Evolutionary conservation across 129 eudicot species (phyloP), one percentile per base, ranked within the genome.

Genomic region (Pulicaria dysenterica): DNA sequence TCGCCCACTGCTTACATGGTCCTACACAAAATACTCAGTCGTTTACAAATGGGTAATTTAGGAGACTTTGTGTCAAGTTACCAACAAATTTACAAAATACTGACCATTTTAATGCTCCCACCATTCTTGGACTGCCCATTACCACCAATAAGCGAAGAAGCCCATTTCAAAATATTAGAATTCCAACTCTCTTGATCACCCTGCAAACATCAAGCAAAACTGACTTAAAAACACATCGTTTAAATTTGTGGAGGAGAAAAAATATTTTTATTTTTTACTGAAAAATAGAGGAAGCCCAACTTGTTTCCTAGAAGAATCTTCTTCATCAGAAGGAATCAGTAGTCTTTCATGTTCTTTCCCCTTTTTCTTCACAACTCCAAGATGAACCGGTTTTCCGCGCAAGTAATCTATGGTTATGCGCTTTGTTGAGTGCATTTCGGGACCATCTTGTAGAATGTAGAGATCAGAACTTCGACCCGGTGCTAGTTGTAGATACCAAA

Each of bases 381-480:
- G 66, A 79, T 90, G 95, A 79, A 94, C 88, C 1, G 91, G 83
- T 82, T 88, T 94, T 76, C 98, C 95, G 10, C 93, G 75, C 39
- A 94, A 83, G 62, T 88, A 87, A 65, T 91, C 79, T 69, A 94
- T 86, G 15, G 69, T 82, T 74, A 94, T 94, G 42, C 93, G 84
- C 70, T 90, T 90, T 65, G 83, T 79, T 46, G 84, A 81, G 31
- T 79, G 71, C 56, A 76, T 80, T n/a, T 73, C 87, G 39, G 69
- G 73, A 48, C 88, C 87, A 48, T 90, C 89, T 79, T 85, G 89
- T 77, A 90, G 67, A 70, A 80, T 60, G 81, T 94, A 94, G 46
- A 94, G 92, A 83, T 94, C 95, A 16, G 96, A 94, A 75, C 98
- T 94, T 86, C 98, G 84, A 68, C 98, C 98, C 2, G 98, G 95